Base-by-base conservation (phyloP, 345 rosid species). In the Litchi chinensis region DNA sequence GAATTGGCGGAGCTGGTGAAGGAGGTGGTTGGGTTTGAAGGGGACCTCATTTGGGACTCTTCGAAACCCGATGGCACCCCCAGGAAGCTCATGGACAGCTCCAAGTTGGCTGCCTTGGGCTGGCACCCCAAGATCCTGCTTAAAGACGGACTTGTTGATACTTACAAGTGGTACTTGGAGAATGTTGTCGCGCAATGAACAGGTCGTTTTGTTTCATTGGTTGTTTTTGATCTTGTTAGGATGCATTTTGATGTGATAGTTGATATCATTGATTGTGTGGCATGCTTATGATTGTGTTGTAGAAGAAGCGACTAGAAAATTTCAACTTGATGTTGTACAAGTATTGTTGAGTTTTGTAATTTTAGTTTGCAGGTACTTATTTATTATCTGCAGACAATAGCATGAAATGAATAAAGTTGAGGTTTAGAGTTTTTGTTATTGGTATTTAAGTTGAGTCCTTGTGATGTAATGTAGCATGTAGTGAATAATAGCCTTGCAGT, bases 21-120 rank as follows among this genome's bases (percentile, higher is more conserved):
- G 82, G 97, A 96, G 69, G 98, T 91, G 5, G 99, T 96, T 67
- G 97, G 94, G 40, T 96, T 91, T 52, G 65, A 89, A 75, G 99
- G 99, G 0, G 86, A 89, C 79, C 95, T 96, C 52, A 91, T 88
- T 71, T 96, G 99, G 99, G 98, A 94, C 66, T 73, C 82, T 11
- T 86, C 91, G 0, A 96, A 96, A 82, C 99, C 97, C 0, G 99
- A 96, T 48, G 99, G 98, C 73, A 94, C 98, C 26, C 98, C 98
- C 0, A 85, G 98, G 89, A 96, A 96, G 86, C 88, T 96, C 71
- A 96, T 96, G 98, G 98, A 96, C 81, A 94, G 88, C 86, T 89
- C 99, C 0, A 93, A 89, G 90, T 89, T 94, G 0, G 87, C 91
- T 0, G 86, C 81, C 15, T 85, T 96, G 85, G 99, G 98, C 8